A percentile compares a stretch with the other conserved stretches of the same genome.
These are phyloP conservation scores for Azolla pinnata DNA, from an alignment of 75 land plant genomes.

Conservation along the genomic window DNA sequence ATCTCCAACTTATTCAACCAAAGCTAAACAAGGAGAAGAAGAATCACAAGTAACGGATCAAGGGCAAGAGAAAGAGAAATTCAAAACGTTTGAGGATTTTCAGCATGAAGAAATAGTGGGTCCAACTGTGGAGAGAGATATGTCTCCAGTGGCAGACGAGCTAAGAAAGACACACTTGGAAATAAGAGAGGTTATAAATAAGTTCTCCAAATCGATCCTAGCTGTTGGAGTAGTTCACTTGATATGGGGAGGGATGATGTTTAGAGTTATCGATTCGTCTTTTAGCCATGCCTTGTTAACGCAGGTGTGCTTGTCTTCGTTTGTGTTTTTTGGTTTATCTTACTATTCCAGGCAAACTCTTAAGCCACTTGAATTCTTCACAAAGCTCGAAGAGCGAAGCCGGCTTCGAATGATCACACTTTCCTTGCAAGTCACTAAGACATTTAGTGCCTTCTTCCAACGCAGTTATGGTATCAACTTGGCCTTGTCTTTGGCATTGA, in stretches of 20 bases:
- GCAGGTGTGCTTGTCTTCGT: constrained; percentile 12
- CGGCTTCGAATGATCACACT: constrained; percentile 75
- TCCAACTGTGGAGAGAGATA: constrained; percentile 87
- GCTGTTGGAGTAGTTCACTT: constrained; percentile 40
- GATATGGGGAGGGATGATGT: constrained; percentile 9
- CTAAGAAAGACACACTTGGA: constrained; percentile 36
- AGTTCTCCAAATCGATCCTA: constrained; percentile 42
- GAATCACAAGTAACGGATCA: no score
- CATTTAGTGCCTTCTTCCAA: constrained; percentile 16
- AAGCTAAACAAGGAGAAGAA: no score
- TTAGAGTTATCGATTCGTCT: constrained; percentile 24
- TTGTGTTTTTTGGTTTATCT: constrained; percentile 37
- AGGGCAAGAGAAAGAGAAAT: no score
- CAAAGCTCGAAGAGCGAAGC: constrained; percentile 79
- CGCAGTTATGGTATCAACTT: constrained; percentile 6
- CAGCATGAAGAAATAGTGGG: constrained; percentile 82
- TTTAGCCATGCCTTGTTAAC: constrained; percentile 40
- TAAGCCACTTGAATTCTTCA: constrained; percentile 66
- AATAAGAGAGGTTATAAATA: constrained; percentile 31
- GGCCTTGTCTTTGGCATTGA: constrained; percentile 1
- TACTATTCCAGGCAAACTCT: constrained; percentile 38
- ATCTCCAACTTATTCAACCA: no score
- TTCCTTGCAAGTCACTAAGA: constrained; percentile 46
- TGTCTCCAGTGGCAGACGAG: constrained; percentile 68
- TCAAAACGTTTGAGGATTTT: constrained; percentile 33